These are phyloP conservation scores for Rubia tinctorum DNA, from an alignment of 305 asterid species.

Conservation along the genomic window DNA sequence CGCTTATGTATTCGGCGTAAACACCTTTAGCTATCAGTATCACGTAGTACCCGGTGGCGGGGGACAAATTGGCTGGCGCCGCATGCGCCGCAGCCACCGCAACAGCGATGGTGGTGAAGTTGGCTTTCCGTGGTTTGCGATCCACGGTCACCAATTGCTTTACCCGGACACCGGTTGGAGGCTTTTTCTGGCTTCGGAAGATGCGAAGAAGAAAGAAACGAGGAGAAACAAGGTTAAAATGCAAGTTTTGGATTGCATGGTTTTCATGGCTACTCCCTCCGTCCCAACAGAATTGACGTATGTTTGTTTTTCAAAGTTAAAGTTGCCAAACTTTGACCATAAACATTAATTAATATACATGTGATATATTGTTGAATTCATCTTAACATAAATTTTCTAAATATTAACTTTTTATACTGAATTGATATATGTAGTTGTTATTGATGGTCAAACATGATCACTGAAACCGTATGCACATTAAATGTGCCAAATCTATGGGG, in stretches of 20 bases:
- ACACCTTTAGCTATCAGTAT: slow-evolving; percentile 22
- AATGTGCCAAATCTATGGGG: too few species aligned
- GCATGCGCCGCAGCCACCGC: slow-evolving; percentile 30
- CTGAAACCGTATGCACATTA: too few species aligned
- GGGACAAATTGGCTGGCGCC: slow-evolving; percentile 17
- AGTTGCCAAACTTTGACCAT: too few species aligned
- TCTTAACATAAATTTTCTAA: too few species aligned
- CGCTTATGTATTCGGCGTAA: slow-evolving; percentile 22
- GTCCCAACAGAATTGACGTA: too few species aligned
- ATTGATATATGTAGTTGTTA: too few species aligned
- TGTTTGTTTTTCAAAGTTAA: too few species aligned
- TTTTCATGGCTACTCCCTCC: slow-evolving; percentile 1
- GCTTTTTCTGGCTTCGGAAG: not conserved
- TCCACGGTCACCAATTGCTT: slow-evolving; percentile 20
- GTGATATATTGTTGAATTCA: too few species aligned
- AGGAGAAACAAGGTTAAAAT: not conserved
- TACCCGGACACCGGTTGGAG: slow-evolving; percentile 2
- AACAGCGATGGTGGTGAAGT: slow-evolving; percentile 20
- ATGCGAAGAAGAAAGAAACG: not conserved
- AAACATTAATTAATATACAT: too few species aligned
- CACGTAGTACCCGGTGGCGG: slow-evolving; percentile 21
- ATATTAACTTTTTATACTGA: too few species aligned
- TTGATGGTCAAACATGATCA: too few species aligned
- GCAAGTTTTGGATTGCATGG: slow-evolving; percentile 9
- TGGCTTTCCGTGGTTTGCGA: slow-evolving; percentile 18